phyloP scores from a whole-genome alignment of 768 basidiomycete genomes.

The Lactarius trivialis region DNA sequence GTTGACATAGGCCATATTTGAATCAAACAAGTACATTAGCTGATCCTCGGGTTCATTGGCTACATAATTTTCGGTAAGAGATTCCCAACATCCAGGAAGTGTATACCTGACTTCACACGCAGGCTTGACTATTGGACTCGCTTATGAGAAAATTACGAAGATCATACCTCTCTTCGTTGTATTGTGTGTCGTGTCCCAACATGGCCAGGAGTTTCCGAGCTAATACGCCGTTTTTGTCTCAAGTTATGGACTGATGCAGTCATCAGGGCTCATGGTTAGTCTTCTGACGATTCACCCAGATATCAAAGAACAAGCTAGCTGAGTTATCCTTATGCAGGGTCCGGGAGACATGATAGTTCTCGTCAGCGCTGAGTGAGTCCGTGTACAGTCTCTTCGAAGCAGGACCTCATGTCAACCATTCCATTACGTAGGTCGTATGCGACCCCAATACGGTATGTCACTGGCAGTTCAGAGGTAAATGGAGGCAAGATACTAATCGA shows the following conservation, averaged over 20 bases:
- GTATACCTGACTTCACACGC: background rate
- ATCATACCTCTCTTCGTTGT: conserved; percentile 62
- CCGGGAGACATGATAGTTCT: conserved; percentile 67
- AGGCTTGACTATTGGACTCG: conserved; percentile 53
- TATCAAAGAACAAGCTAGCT: background rate
- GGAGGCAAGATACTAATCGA: conserved; percentile 4
- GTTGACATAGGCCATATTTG: background rate
- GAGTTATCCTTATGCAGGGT: conserved; percentile 35
- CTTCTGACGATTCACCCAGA: conserved; percentile 33
- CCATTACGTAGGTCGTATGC: conserved; percentile 43
- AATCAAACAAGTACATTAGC: conserved; percentile 36
- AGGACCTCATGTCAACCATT: background rate
- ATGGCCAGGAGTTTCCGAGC: background rate
- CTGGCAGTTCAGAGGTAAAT: background rate
- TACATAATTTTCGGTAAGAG: conserved; percentile 55
- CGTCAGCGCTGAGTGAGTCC: conserved; percentile 55
- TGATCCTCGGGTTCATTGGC: conserved; percentile 62
- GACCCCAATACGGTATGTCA: conserved; percentile 51
- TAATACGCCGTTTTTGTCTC: background rate
- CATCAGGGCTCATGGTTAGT: conserved; percentile 20
- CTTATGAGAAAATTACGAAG: conserved; percentile 56
- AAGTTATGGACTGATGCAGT: conserved; percentile 69
- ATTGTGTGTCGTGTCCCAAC: conserved; percentile 39
- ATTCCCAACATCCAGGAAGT: conserved; percentile 1
- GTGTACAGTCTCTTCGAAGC: background rate